Evolutionary conservation across 2,329 filamentous ascomycete species (phyloP).

Genomic region (Aspergillus melleus): DNA sequence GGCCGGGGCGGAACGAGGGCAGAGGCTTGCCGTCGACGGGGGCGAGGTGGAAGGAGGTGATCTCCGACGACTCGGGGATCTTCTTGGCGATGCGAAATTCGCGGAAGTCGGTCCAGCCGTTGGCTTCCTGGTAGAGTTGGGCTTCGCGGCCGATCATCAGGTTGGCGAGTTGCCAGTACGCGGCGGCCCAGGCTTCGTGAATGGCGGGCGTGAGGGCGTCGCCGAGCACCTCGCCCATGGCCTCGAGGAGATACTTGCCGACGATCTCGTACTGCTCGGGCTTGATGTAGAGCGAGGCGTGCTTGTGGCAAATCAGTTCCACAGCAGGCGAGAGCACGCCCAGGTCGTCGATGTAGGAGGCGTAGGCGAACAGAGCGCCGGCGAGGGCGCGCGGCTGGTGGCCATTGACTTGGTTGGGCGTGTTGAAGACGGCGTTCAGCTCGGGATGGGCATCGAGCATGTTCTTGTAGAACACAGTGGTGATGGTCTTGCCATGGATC

Average conservation of each 20-base stretch:
- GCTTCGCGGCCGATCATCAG: constrained; percentile 69
- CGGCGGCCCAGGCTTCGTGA: constrained; percentile 66
- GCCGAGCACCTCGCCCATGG: constrained; percentile 68
- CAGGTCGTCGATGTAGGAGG: constrained; percentile 69
- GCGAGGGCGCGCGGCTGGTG: constrained; percentile 71
- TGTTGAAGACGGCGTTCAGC: constrained; percentile 71
- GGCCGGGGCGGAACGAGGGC: constrained; percentile 66
- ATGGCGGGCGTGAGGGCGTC: constrained; percentile 65
- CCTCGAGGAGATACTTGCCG: constrained; percentile 66
- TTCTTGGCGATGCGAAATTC: constrained; percentile 66
- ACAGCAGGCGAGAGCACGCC: constrained; percentile 56
- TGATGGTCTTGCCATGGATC: constrained; percentile 67
- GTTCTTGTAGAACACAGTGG: constrained; percentile 69
- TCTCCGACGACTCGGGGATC: constrained; percentile 65
- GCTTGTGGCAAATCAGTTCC: constrained; percentile 75
- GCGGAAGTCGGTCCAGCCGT: constrained; percentile 67
- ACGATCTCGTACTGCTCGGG: constrained; percentile 71
- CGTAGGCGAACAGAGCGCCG: constrained; percentile 68
- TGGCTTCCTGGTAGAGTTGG: constrained; percentile 61
- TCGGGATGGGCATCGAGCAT: constrained; percentile 66
- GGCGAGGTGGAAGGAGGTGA: constrained; percentile 69
- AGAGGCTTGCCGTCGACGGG: constrained; percentile 63
- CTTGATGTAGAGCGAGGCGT: constrained; percentile 67
- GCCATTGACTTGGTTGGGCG: constrained; percentile 66
- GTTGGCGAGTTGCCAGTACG: constrained; percentile 72